phyloP scores from a whole-genome alignment of 208 protist species.

The Leishmania tropica region DNA sequence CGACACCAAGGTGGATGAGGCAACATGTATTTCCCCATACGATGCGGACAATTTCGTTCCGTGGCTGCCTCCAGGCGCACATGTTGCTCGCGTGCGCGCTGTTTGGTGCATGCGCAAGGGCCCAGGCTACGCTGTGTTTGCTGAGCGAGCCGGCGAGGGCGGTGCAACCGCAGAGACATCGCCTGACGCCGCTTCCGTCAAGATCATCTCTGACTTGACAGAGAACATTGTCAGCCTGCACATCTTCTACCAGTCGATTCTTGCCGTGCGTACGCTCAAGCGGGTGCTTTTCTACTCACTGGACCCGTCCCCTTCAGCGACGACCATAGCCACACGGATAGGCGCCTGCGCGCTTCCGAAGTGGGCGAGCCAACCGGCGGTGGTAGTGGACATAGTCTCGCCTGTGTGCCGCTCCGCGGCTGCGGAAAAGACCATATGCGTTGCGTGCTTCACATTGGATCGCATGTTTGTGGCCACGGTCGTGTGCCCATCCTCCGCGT shows the following conservation, averaged over 20 bases:
- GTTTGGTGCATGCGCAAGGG: constrained; percentile 26
- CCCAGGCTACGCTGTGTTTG: constrained; percentile 10
- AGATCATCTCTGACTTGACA: constrained; percentile 11
- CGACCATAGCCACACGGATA: constrained; percentile 12
- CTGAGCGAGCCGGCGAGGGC: constrained; percentile 11
- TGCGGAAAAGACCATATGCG: constrained; percentile 16
- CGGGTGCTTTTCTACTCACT: constrained; percentile 43
- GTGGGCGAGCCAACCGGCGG: constrained; percentile 1
- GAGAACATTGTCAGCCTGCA: constrained; percentile 31
- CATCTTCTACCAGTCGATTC: constrained; percentile 46
- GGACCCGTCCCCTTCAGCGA: constrained; percentile 27
- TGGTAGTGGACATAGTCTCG: constrained; percentile 10
- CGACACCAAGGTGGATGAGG: constrained; percentile 8
- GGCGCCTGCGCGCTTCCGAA: constrained; percentile 18
- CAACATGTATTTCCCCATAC: constrained; percentile 29
- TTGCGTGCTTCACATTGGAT: constrained; percentile 16
- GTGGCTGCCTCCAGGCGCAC: constrained; percentile 42
- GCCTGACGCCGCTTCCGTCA: background rate
- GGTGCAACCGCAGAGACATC: constrained; percentile 1
- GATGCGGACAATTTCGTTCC: constrained; percentile 41
- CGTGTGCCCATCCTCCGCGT: constrained; percentile 15
- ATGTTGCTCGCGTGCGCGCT: constrained; percentile 8
- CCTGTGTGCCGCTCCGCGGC: constrained; percentile 10
- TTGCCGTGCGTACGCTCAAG: constrained; percentile 33
- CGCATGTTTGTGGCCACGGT: constrained; percentile 20